Evolutionary conservation across 139 green algal species (phyloP), one percentile per base, ranked within the genome.

Genomic region (Picochlorum sp.): DNA sequence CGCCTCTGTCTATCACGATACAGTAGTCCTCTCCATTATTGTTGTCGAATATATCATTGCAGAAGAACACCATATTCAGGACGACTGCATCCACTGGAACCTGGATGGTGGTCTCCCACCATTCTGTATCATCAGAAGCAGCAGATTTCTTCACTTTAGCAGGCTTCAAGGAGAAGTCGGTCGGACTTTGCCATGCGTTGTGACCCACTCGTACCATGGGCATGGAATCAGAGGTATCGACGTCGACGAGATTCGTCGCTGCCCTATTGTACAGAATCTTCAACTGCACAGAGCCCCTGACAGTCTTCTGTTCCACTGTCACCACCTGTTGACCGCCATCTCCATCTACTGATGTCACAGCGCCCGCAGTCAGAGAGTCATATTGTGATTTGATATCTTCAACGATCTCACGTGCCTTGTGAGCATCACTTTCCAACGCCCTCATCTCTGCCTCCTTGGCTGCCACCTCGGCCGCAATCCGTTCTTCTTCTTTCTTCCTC

Each of bases 11-110:
- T 24, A 54, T 54, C 18, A 28, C 28, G 16, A 66, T 58, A 49
- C 71, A 78, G 66, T 74, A 84, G 69, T 85, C 80, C 34, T 73
- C 63, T 3, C 56, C 56, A 58, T 74, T 66, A 66, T 92, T 92
- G 81, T 95, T 95, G 74, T 95, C 89, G 46, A 79, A 95, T 49
- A 78, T 68, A 34, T 87, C 74, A 23, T 76, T 78, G 62, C 78
- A 87, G 44, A 80, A 81, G 46, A 92, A n/a, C 11, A 92, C 84
- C 49, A 92, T 89, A 74, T 90, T 86, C 16, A 90, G 63, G 10
- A 34, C 71, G 16, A 66, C 74, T 0, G 82, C 85, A 34, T 84
- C 73, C 6, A 64, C 18, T 3, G 84, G 79, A 10, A 90, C 18
- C 15, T 77, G 58, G 7, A 86, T 46, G 46, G 73, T 62, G 0